phyloP scores from a whole-genome alignment of 2,329 filamentous ascomycete genomes.

The Helotiales sp. region DNA sequence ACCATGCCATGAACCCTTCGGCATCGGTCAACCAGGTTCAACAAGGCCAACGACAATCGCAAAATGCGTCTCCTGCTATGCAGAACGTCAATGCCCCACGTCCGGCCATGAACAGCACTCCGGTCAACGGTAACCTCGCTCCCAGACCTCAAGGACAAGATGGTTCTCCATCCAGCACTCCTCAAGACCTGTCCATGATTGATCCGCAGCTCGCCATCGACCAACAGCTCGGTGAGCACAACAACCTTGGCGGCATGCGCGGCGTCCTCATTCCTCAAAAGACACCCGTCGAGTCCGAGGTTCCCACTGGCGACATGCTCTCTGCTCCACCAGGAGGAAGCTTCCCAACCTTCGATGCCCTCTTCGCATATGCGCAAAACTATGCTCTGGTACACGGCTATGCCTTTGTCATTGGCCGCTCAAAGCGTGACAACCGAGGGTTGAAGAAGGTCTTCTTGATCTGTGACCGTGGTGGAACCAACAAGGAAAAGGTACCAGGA shows the following conservation, averaged over 20 bases:
- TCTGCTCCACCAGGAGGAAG: slow-evolving; percentile 59
- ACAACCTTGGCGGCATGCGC: slow-evolving; percentile 22
- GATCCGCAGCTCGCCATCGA: slow-evolving; percentile 35
- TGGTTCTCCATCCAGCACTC: slow-evolving; percentile 21
- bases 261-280: slow-evolving; percentile 9
- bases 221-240: slow-evolving; percentile 27
- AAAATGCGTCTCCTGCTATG: slow-evolving; percentile 32
- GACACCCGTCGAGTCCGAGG: slow-evolving; percentile 1
- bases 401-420: slow-evolving; percentile 66
- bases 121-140: slow-evolving; percentile 25
- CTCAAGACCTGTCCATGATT: slow-evolving; percentile 36
- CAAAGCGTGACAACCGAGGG: slow-evolving; percentile 63
- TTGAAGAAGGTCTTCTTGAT: slow-evolving; percentile 68
- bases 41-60: slow-evolving; percentile 29
- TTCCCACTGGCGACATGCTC: slow-evolving; percentile 33
- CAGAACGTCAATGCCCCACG: slow-evolving; percentile 26
- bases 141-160: slow-evolving; percentile 23
- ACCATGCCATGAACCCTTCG: slow-evolving; percentile 32
- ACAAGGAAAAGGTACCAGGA: slow-evolving; percentile 45
- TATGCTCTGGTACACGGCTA: slow-evolving; percentile 69
- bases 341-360: slow-evolving; percentile 63
- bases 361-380: slow-evolving; percentile 63
- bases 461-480: slow-evolving; percentile 66
- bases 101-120: slow-evolving; percentile 29
- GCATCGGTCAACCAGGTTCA: slow-evolving; percentile 24